These are phyloP conservation scores for Xylariaceae sp. DNA, from an alignment of 2,329 filamentous ascomycete species.

Conservation along the genomic window DNA sequence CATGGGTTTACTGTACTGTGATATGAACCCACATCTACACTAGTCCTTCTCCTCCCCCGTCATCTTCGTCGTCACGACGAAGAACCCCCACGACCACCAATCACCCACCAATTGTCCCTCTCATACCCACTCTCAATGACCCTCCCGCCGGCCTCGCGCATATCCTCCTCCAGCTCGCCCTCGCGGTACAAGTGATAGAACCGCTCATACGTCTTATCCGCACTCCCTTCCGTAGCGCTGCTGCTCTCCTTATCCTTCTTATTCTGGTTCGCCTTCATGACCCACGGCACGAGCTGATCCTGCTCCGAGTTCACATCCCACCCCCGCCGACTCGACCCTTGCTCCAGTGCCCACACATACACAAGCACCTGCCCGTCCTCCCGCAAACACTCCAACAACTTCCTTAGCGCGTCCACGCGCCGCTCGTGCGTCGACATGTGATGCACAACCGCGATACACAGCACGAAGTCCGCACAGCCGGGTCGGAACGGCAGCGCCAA, in stretches of 20 bases:
- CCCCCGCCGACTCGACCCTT: constrained; percentile 76
- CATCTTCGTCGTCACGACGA: background rate
- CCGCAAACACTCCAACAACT: constrained; percentile 63
- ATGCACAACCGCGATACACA: constrained; percentile 91
- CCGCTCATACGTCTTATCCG: constrained; percentile 61
- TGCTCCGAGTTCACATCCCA: constrained; percentile 82
- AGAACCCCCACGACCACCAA: constrained; percentile 42
- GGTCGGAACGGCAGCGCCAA: constrained; percentile 73
- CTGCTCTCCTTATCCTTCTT: constrained; percentile 13
- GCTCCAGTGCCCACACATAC: constrained; percentile 95
- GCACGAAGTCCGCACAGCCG: constrained; percentile 67
- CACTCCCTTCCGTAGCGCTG: background rate
- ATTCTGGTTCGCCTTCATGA: constrained; percentile 48
- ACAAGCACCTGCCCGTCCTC: constrained; percentile 62
- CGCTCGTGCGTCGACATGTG: constrained; percentile 77
- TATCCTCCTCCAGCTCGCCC: constrained; percentile 80
- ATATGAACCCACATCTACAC: too few relatives aligned
- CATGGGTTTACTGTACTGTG: too few relatives aligned
- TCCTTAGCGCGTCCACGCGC: constrained; percentile 64
- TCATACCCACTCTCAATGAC: constrained; percentile 84
- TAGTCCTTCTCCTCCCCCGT: too few relatives aligned
- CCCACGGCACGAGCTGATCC: constrained; percentile 95
- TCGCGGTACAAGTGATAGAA: constrained; percentile 92
- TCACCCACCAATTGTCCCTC: constrained; percentile 97
- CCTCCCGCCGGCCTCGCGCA: constrained; percentile 65